Evolutionary conservation across 139 green algal species (phyloP), one percentile per base, ranked within the genome.

Genomic region (Pleodorina starrii): DNA sequence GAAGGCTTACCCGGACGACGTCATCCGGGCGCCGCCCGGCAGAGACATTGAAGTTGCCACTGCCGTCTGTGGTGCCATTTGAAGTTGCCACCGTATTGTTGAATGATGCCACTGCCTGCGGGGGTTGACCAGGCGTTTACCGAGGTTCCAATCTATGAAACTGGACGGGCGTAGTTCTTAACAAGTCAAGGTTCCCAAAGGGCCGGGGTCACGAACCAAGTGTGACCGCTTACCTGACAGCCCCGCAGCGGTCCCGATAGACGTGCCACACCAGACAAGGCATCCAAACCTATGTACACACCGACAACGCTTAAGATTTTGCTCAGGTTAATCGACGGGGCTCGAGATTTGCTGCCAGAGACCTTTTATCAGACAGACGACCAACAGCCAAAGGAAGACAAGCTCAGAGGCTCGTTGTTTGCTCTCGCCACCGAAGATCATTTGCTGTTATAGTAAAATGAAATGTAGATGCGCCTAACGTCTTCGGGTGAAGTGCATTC

Each of bases 191-290:
- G n/a, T n/a, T n/a, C n/a, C n/a, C n/a, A n/a, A n/a, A n/a, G n/a
- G n/a, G n/a, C n/a, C n/a, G n/a, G n/a, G 1, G 9, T 1, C 10
- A 48, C 51, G 43, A 43, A 27, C 44, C 17, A 66, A 66, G 27
- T 35, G 43, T 12, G 44, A 36, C 23, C 23, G 40, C 54, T 51
- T 54, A 54, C 78, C 36, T 54, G 78, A 40, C 78, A 85, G 78
- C 50, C 38, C 36, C 23, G 35, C 54, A 85, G 78, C 54, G 78
- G 51, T 17, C 78, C 78, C 10, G 78, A 51, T 35, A 74, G 78
- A 5, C 78, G 21, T 3, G 54, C 78, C 32, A 42, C 1, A 6
- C 78, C 78, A 54, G 10, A 7, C 72, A 80, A 35, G 27, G 42
- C 40, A 38, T 35, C 19, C 1, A 40, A 0, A 51, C 42, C 72